Conservation (phyloP, 2,329 filamentous ascomycete species). For the Cucurbitaria berberidis region DNA sequence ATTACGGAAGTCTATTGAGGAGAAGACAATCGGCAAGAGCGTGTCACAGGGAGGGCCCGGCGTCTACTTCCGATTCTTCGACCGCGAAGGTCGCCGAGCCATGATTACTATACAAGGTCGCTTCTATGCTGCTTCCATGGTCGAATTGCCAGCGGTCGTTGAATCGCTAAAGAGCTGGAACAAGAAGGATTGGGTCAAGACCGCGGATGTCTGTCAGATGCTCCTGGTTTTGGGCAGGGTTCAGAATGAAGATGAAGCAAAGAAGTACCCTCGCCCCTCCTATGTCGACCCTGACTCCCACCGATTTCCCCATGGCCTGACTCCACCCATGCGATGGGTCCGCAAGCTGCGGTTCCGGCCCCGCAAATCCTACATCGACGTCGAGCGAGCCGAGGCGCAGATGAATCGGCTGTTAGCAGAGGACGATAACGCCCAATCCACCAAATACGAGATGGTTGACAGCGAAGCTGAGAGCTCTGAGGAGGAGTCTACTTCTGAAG, state of each 20-base stretch:
- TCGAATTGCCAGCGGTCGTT: slow-evolving; percentile 85
- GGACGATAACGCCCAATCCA: slow-evolving; percentile 67
- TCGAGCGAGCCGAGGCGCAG: slow-evolving; percentile 81
- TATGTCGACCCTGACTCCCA: slow-evolving; percentile 72
- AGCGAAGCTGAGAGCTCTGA: slow-evolving; percentile 54
- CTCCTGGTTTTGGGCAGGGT: slow-evolving; percentile 76
- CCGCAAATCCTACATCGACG: slow-evolving; percentile 79
- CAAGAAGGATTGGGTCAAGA: slow-evolving; percentile 83
- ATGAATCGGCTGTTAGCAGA: slow-evolving; percentile 75
- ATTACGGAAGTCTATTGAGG: slow-evolving; percentile 74
- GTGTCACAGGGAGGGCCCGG: slow-evolving; percentile 73
- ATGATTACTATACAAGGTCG: slow-evolving; percentile 72
- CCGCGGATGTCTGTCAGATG: slow-evolving; percentile 89
- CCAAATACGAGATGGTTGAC: slow-evolving; percentile 63
- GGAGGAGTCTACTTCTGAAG: slow-evolving; percentile 44
- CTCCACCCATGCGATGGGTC: slow-evolving; percentile 86
- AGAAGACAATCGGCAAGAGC: slow-evolving; percentile 75
- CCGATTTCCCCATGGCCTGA: slow-evolving; percentile 83
- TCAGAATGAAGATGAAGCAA: slow-evolving; percentile 59
- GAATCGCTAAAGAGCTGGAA: slow-evolving; percentile 96
- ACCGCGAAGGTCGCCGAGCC: slow-evolving; percentile 73
- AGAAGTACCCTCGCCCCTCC: slow-evolving; percentile 66
- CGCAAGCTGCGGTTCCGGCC: slow-evolving; percentile 83
- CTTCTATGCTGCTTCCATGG: slow-evolving; percentile 77
- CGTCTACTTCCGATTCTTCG: slow-evolving; percentile 80